phyloP scores from a whole-genome alignment of 495 filamentous ascomycete genomes.

The Podospora pseudocomata region DNA sequence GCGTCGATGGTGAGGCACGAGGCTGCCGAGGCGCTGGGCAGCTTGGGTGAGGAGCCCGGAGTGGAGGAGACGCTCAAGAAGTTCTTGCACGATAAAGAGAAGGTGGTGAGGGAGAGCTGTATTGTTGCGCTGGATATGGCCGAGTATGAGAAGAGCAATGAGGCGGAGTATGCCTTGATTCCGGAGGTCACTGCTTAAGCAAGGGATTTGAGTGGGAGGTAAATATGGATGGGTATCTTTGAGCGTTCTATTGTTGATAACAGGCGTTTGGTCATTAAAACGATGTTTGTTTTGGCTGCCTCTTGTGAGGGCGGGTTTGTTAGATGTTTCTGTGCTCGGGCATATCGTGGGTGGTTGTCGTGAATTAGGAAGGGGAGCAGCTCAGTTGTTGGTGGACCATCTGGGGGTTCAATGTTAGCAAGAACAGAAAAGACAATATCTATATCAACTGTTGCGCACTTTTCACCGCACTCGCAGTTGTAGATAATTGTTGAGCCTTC shows the following conservation, averaged over 20 bases:
- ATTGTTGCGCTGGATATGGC: constrained; percentile 98
- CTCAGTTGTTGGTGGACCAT: constrained; percentile 41
- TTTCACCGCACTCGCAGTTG: constrained; percentile 78
- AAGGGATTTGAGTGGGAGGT: constrained; percentile 24
- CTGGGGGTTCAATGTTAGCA: constrained; percentile 40
- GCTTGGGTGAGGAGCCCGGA: constrained; percentile 87
- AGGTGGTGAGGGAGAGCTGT: constrained; percentile 90
- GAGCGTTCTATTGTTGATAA: background rate
- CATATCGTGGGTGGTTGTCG: constrained; percentile 1
- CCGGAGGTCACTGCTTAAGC: constrained; percentile 49
- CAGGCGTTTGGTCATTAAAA: constrained; percentile 24
- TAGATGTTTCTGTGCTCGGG: constrained; percentile 11
- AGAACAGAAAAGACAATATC: background rate
- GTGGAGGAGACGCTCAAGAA: constrained; percentile 79
- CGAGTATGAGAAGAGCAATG: constrained; percentile 85
- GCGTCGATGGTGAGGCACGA: constrained; percentile 96
- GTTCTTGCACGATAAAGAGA: constrained; percentile 85
- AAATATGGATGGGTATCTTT: constrained; percentile 15
- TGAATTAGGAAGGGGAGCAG: background rate
- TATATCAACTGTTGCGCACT: constrained; percentile 53
- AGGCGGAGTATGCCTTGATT: constrained; percentile 86
- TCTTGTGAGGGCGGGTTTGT: constrained; percentile 3
- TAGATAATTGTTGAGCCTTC: constrained; percentile 92
- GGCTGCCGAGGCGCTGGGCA: constrained; percentile 95
- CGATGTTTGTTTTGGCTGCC: constrained; percentile 11